Evolutionary conservation across 2,329 filamentous ascomycete species (phyloP), one percentile per base, ranked within the genome.

Genomic region (Mariannaea elegans): DNA sequence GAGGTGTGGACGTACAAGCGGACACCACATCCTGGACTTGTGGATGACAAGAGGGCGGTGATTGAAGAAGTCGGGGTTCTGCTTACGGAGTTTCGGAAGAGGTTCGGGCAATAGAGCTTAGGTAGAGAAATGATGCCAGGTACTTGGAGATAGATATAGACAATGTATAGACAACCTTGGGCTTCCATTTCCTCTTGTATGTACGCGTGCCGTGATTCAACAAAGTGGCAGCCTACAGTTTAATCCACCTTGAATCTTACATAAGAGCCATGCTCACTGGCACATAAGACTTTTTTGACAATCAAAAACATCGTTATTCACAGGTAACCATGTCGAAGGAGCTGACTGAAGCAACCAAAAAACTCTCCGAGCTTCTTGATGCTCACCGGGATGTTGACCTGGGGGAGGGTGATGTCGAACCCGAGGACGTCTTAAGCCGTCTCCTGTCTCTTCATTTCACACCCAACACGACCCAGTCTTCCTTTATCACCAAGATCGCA

Each of bases 1-100:
- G 81, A 87, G 58, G 78, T 95, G 2, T 89, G 84, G 83, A 86
- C 82, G 4, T 73, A 86, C 23, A 73, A 77, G 67, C 77, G 82
- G 49, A 70, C 66, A 5, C 65, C 73, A 2, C 70, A 74, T 4
- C 69, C 75, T 0, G 72, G 68, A 1, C 65, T 66, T 0, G 69
- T 65, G 3, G 75, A 67, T 10, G 71, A 66, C 3, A 49, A 45
- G 3, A 79, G 76, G 69, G 72, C 76, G 3, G 63, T 44, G 21
- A 62, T 87, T 44, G 72, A 72, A 19, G 80, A 85, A 45, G 75
- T 77, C 59, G 73, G 76, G 18, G 79, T 86, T 16, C 61, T 78
- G 2, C 47, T 86, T 12, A 70, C 63, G 0, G 73, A 73, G 27
- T 82, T 84, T 52, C 71, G 75, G 10, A 67, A 73, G 51, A 65